Conservation (phyloP, 2,329 filamentous ascomycete species). For the Teratosphaeria viscida region DNA sequence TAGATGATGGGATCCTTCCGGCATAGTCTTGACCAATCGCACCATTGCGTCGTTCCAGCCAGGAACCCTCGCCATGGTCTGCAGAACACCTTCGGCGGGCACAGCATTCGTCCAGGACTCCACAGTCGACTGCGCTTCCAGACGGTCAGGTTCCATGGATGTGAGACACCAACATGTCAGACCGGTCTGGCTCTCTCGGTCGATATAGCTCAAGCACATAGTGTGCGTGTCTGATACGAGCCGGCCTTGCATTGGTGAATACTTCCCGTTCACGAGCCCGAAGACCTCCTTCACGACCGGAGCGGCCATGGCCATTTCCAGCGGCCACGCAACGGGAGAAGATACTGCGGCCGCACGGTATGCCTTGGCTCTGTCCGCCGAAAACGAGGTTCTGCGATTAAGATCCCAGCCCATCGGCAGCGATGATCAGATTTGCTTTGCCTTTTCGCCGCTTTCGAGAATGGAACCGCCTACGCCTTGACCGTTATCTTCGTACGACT, state of each 20-base stretch:
- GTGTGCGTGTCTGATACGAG: slow-evolving; percentile 13
- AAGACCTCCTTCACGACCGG: slow-evolving; percentile 11
- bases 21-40: slow-evolving; percentile 34
- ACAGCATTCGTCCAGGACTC: slow-evolving; percentile 40
- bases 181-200: slow-evolving; percentile 33
- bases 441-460: background rate
- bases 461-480: slow-evolving; percentile 5
- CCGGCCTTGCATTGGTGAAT: slow-evolving; percentile 12
- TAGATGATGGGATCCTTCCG: slow-evolving; percentile 29
- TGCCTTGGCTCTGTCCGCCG: slow-evolving; percentile 5
- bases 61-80: slow-evolving; percentile 7
- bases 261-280: slow-evolving; percentile 7
- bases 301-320: slow-evolving; percentile 10
- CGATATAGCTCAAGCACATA: slow-evolving; percentile 32
- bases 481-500: slow-evolving; percentile 2
- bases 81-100: slow-evolving; percentile 19
- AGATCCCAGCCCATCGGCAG: slow-evolving; percentile 7
- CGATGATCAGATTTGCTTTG: slow-evolving; percentile 7
- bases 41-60: slow-evolving; percentile 36
- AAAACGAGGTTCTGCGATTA: slow-evolving; percentile 2
- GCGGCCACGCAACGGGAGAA: slow-evolving; percentile 10
- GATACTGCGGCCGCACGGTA: slow-evolving; percentile 12
- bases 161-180: slow-evolving; percentile 44
- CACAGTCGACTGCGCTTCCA: slow-evolving; percentile 9
- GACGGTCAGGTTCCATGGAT: slow-evolving; percentile 27